Evolutionary conservation across 2,329 filamentous ascomycete genomes (phyloP).

Genomic region (Colletotrichum echinochloae): DNA sequence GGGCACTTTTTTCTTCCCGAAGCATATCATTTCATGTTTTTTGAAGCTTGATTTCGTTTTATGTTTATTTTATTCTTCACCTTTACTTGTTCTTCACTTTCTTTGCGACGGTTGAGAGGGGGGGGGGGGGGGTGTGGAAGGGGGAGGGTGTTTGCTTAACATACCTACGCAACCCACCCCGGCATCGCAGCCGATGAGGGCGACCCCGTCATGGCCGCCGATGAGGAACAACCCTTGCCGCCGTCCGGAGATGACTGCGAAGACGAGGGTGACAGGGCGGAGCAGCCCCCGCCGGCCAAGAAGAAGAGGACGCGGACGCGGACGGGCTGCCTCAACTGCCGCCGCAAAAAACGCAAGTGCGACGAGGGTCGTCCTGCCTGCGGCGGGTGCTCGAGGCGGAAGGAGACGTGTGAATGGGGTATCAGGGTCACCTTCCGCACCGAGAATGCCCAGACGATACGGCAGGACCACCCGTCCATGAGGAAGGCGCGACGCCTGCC

Average conservation of each 20-base stretch:
- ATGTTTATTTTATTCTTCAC: neutral
- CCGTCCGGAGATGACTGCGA: constrained; percentile 6
- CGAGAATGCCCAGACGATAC: constrained; percentile 52
- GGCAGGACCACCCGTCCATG: constrained; percentile 51
- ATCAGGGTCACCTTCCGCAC: constrained; percentile 53
- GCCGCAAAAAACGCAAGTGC: constrained; percentile 54
- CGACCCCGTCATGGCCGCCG: constrained; percentile 11
- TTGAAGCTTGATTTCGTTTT: no score
- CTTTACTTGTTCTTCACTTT: no score
- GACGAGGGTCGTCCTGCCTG: constrained; percentile 52
- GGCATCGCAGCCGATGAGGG: constrained; percentile 2
- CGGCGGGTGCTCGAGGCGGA: constrained; percentile 49
- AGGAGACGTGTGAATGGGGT: constrained; percentile 53
- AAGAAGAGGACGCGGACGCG: constrained; percentile 50
- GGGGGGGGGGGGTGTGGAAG: no score
- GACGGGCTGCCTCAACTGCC: constrained; percentile 54
- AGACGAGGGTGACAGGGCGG: neutral
- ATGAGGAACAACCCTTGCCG: neutral
- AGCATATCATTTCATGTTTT: no score
- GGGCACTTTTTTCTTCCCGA: constrained; percentile 2
- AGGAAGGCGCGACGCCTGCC: constrained; percentile 45
- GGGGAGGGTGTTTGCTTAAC: neutral
- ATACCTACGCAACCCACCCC: constrained; percentile 24
- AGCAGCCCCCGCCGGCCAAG: constrained; percentile 24
- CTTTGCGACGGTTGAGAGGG: no score